A percentile compares a stretch with the other conserved stretches of the same genome.
Evolutionary conservation across 768 basidiomycete species (phyloP).

Genomic region (Xerocomus potaroensis): DNA sequence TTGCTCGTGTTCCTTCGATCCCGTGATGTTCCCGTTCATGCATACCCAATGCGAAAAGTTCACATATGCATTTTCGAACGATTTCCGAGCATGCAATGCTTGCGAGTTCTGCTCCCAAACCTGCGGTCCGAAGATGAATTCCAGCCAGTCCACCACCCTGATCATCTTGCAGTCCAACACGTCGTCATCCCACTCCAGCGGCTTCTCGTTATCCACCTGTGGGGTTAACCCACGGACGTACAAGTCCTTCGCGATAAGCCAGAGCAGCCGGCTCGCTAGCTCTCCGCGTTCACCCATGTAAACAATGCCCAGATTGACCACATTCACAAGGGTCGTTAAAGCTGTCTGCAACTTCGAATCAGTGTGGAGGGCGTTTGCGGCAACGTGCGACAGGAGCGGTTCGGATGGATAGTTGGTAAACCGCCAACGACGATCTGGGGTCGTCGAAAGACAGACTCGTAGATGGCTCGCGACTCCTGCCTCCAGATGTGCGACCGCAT

Average conservation of each 20-base stretch:
- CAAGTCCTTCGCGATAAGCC: conserved; percentile 1
- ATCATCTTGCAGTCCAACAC: conserved; percentile 10
- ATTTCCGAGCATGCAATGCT: neutral
- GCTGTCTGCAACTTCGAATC: no score
- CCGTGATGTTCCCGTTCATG: neutral
- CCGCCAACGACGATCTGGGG: neutral
- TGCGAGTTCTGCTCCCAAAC: neutral
- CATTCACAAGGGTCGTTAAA: no score
- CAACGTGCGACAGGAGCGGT: conserved; percentile 4
- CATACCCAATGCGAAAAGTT: neutral
- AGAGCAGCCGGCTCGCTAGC: neutral
- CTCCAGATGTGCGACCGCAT: neutral
- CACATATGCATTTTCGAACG: neutral
- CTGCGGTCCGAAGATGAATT: conserved; percentile 7
- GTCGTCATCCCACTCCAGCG: neutral
- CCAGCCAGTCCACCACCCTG: conserved; percentile 7
- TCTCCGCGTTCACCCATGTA: neutral
- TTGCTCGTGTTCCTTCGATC: neutral
- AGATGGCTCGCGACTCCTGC: conserved; percentile 1
- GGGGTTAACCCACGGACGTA: neutral
- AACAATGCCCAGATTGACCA: conserved; percentile 1
- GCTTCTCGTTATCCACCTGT: neutral
- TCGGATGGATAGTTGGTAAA: conserved; percentile 11
- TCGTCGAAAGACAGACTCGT: neutral
- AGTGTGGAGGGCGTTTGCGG: neutral